Base-by-base conservation (phyloP, 306 rosid species). In the Hylodesmum podocarpum region DNA sequence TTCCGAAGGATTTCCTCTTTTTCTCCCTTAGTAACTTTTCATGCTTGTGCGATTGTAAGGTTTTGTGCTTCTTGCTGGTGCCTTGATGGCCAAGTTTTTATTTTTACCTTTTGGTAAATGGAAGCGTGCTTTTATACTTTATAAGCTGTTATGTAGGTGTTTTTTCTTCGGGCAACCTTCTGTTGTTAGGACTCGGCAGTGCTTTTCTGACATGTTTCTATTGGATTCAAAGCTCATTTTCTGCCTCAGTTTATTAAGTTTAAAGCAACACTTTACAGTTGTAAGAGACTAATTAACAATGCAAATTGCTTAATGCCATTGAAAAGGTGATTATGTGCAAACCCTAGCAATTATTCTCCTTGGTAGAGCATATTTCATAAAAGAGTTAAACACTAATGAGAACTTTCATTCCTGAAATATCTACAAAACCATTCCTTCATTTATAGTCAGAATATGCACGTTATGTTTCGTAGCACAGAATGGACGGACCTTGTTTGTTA, bases 241-340 rank as follows among this genome's bases (percentile, higher is more conserved):
- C 19, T 22, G 25, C 9, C 37, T 29, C 6, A 51, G 64, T 29
- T 24, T 63, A 50, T 69, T 18, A 62, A 69, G 40, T 24, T 19
- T 50, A 43, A 19, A 14, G 72, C 29, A 24, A 14, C 46, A 65
- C 63, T 82, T 53, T 66, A 65, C 72, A 65, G 71, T 77, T 81
- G 61, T 65, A 1, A 4, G 36, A 41, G n/a, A 65, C 21, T 27
- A 39, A 28, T 68, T 74, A 66, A 40, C 36, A 4, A 36, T 57
- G 46, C 34, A 68, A 81, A 58, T 34, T 66, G 66, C 64, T 14
- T 57, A 50, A 24, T 72, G 82, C 33, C 27, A 70, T 46, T 21
- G 78, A 7, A 62, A 75, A 40, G 62, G 0, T 22, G 34, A 40
- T 49, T 58, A 6, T 34, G 15, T 46, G 73, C 16, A 11, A 39